Conservation (phyloP, 1,284 basidiomycete genomes). For the Leccinum huronense region DNA sequence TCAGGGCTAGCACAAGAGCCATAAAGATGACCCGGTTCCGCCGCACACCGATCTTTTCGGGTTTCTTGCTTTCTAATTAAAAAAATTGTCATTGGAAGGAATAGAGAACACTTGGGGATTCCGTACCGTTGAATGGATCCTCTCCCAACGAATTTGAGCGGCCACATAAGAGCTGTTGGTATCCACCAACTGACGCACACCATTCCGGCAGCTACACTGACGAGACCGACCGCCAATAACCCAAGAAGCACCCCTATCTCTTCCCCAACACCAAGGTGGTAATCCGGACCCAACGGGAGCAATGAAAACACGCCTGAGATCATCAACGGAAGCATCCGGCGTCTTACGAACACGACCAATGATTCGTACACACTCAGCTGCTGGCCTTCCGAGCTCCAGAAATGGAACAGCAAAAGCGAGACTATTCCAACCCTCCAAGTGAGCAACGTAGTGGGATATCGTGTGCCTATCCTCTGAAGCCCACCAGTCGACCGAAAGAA, state of each 20-base stretch:
- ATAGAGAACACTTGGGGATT: conserved; percentile 1
- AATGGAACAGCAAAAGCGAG: conserved; percentile 52
- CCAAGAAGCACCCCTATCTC: conserved; percentile 43
- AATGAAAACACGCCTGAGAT: conserved; percentile 48
- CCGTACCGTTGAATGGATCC: conserved; percentile 43
- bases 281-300: conserved; percentile 53
- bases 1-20: conserved; percentile 57
- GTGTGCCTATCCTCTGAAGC: conserved; percentile 60
- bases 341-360: conserved; percentile 43
- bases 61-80: conserved; percentile 28
- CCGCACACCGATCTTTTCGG: conserved; percentile 39
- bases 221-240: conserved; percentile 52
- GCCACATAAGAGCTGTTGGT: conserved; percentile 44
- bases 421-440: conserved; percentile 72
- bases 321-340: conserved; percentile 45
- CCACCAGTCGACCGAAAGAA: conserved; percentile 62
- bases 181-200: conserved; percentile 60
- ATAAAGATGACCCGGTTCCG: conserved; percentile 59
- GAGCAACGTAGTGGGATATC: conserved; percentile 68
- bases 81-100: background rate
- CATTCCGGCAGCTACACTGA: conserved; percentile 58
- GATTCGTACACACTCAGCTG: conserved; percentile 51
- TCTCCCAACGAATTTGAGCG: conserved; percentile 38
- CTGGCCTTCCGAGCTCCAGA: conserved; percentile 40
- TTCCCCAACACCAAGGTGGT: conserved; percentile 60